Base-by-base conservation (phyloP, 306 rosid species). In the Quercus agrifolia region DNA sequence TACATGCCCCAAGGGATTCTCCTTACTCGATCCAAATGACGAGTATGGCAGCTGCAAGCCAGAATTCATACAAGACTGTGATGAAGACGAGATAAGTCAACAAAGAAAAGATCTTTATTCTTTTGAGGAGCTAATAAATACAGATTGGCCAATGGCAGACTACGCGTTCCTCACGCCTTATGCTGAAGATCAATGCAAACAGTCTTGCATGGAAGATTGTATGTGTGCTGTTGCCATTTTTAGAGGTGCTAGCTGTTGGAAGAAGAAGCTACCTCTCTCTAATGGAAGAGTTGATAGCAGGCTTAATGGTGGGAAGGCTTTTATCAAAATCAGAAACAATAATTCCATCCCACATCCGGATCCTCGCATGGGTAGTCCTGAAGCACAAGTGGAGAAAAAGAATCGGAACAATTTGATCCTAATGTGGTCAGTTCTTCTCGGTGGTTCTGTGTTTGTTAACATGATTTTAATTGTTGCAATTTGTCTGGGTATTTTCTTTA, bases 151-250 rank as follows among this genome's bases (percentile, higher is more conserved):
- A 49, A 0, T 0, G 0, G 11, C 79, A n/a, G 88, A 85, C 76
- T 84, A 46, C 64, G 87, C 44, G 71, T 55, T 35, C 20, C 78
- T 33, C 2, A 75, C 0, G 46, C 78, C 86, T 59, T 83, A 78
- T 15, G 63, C 3, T 58, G 81, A 76, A 57, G 88, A 91, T 2
- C 1, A 12, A 4, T 87, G 93, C 81, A 82, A 0, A 23, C 19
- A 58, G 3, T 51, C 89, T 17, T 91, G 93, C 49, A 66, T 82
- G 81, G 77, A 66, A 62, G 90, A 91, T 78, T 91, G 96, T 12
- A 30, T 75, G 46, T 91, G 93, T 74, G 83, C 81, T 7, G 80
- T 80, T 59, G 88, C 81, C 6, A 62, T 79, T 63, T 87, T 76
- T 73, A 66, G 80, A 66, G 79, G 79, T 11, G 73, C 77, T 19